Percentiles rank a stretch among this genome's conserved stretches.
These are phyloP conservation scores for Cucurbita argyrosperma DNA, from an alignment of 306 rosid species.

Conservation along the genomic window DNA sequence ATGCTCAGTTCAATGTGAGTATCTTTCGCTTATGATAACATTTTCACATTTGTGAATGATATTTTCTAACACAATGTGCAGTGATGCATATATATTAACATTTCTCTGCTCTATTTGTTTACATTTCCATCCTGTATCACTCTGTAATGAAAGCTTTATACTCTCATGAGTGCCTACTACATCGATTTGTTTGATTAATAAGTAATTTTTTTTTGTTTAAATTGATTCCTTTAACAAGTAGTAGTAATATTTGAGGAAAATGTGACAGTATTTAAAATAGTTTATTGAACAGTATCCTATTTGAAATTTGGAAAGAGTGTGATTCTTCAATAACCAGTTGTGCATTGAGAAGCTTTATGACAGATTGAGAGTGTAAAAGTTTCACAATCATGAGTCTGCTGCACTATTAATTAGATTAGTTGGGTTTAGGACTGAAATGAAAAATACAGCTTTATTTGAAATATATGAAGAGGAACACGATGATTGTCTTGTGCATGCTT, in stretches of 20 bases:
- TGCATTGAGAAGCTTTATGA: background rate
- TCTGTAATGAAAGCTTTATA: background rate
- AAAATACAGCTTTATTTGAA: background rate
- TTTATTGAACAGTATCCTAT: background rate
- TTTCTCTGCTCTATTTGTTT: background rate
- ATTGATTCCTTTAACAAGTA: background rate
- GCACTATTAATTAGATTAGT: background rate
- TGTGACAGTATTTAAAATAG: background rate
- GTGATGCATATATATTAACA: background rate
- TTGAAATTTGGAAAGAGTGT: background rate
- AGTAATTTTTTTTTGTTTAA: background rate
- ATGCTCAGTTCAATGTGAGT: constrained; percentile 71
- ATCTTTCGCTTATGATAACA: background rate
- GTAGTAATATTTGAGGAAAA: background rate
- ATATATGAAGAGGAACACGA: background rate
- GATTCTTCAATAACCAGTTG: background rate
- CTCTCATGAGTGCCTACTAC: background rate
- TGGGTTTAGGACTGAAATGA: background rate
- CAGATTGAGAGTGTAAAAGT: background rate
- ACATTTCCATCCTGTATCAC: background rate
- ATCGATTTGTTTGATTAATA: background rate
- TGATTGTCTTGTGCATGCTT: background rate
- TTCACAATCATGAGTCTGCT: background rate
- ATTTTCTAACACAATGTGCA: background rate
- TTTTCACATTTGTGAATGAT: background rate